Evolutionary conservation across 2,329 filamentous ascomycete species (phyloP), one percentile per base, ranked within the genome.

Genomic region (Curvularia verruculosa): DNA sequence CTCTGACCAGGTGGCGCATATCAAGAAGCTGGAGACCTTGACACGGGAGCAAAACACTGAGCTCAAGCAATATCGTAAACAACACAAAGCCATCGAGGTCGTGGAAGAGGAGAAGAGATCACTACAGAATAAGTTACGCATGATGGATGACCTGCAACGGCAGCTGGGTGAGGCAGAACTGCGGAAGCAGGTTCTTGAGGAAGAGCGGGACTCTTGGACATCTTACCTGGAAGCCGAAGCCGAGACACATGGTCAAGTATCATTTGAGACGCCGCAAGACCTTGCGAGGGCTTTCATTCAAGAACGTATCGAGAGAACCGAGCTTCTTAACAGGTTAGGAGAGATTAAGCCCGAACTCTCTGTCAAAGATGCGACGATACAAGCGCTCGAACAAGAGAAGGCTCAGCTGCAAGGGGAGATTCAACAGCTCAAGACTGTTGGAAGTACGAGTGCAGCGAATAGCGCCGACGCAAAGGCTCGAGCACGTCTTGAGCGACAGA

Each of bases 81-180:
- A 89, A 3, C 88, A 92, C 74, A 94, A 91, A 77, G 91, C 90
- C n/a, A 88, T 96, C 1, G 91, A 96, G 70, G 85, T 99, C 2
- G 90, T 98, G 0, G 92, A 99, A 73, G 95, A 99, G 75, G 92
- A 99, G 79, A 98, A 98, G 81, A 84, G 91, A 60, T 86, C 87
- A 0, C 79, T 99, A 21, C 89, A 95, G 74, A 87, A 88, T 29
- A 91, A 87, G 70, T 75, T 99, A 1, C 87, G 91, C 58, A 82
- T 89, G 36, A 89, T 94, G 75, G 87, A 91, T 55, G 82, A 85
- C 12, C 70, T 96, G 9, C 87, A 95, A 69, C 82, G 85, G 26
- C 90, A 97, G 70, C 81, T 98, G 12, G 83, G 86, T 9, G 94
- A 96, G 72, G 85, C 89, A 19, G 85, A 90, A 60, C 83, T 96